Evolutionary conservation across 2,329 filamentous ascomycete genomes (phyloP).

Genomic region (Xylariaceae sp.): DNA sequence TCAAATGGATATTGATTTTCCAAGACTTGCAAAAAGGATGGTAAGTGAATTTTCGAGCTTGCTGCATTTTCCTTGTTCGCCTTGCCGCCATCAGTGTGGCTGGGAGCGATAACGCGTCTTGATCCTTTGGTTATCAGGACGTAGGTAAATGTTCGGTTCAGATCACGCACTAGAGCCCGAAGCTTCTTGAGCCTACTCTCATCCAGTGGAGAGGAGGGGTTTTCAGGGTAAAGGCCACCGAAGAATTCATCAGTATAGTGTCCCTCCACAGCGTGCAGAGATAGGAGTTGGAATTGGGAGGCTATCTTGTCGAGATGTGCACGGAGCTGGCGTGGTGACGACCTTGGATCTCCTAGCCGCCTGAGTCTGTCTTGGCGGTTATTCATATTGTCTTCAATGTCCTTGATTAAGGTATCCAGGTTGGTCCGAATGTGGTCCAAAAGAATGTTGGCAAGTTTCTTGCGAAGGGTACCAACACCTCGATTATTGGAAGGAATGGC

Average conservation of each 20-base stretch:
- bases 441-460: constrained; percentile 47
- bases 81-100: neutral
- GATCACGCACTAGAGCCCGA: constrained; percentile 42
- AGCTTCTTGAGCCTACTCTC: constrained; percentile 40
- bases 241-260: constrained; percentile 51
- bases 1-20: constrained; percentile 42
- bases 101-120: constrained; percentile 32
- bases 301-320: constrained; percentile 46
- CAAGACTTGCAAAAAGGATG: constrained; percentile 41
- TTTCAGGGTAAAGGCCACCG: constrained; percentile 33
- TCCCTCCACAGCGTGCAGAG: constrained; percentile 48
- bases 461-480: constrained; percentile 46
- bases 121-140: constrained; percentile 40
- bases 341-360: constrained; percentile 38
- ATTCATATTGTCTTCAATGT: constrained; percentile 36
- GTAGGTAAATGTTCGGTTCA: constrained; percentile 43
- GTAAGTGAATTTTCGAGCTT: constrained; percentile 12
- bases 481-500: constrained; percentile 40
- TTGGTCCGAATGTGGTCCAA: constrained; percentile 42
- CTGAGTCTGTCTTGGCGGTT: constrained; percentile 26
- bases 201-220: neutral
- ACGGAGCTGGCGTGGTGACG: constrained; percentile 39
- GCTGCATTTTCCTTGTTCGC: constrained; percentile 55
- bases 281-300: constrained; percentile 47
- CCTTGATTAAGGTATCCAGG: constrained; percentile 37